Base-by-base conservation (phyloP, 148 eudicot species). In the Silene conica region DNA sequence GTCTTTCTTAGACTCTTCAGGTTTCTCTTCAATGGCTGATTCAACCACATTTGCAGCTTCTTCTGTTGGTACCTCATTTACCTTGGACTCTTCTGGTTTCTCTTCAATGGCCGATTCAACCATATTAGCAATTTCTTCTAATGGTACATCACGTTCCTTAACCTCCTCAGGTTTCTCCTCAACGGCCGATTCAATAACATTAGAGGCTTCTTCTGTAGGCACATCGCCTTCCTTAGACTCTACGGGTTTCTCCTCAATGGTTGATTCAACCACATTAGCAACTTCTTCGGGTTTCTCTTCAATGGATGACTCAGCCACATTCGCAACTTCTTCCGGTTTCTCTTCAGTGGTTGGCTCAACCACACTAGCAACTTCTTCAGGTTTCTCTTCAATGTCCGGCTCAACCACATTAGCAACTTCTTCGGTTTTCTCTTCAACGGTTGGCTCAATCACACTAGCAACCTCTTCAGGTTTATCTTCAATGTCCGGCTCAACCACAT, bases 221-320 rank as follows among this genome's bases (percentile, higher is more conserved):
- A 18, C 34, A 13, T 43, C 58, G 4, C 12, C 19, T 41, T 21
- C 68, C 54, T 65, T 69, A 52, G 21, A 2, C 25, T 57, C 59
- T 26, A 67, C 63, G 23, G 45, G 41, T 8, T 67, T 71, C 56
- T 74, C 67, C 6, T 71, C 74, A 58, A 20, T 6, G 23, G 23
- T 10, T 20, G 62, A 20, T 38, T 71, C 43, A 21, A 25, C 65
- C 34, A 61, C 69, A 66, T 63, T 20, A 54, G 21, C 45, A 4
- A 3, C 18, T 75, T 73, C 74, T 34, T 41, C 80, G 6, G 68
- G 71, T 20, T 25, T 56, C 58, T 61, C 64, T 28, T 76, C 55
- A 15, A 11, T 15, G 4, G 15, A 8, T 22, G 76, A 46, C 12
- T 46, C 76, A 23, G 64, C 71, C 54, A 55, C 76, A 46, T 50